Evolutionary conservation across 129 eudicot species (phyloP).

Genomic region (Logfia minima): DNA sequence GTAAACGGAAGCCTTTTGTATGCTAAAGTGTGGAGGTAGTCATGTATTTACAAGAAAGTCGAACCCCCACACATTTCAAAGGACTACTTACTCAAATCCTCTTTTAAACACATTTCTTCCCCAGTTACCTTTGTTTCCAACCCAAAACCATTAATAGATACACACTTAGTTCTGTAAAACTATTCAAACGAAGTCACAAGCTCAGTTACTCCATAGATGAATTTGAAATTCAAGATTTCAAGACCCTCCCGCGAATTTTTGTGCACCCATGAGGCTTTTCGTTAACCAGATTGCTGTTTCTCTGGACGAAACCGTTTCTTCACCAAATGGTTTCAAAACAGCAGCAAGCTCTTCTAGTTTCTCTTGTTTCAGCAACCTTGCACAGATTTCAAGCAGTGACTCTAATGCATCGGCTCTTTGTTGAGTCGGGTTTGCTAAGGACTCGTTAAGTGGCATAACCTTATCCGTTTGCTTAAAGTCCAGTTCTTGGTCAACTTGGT

Average conservation of each 20-base stretch:
- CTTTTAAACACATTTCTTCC: constrained; percentile 13
- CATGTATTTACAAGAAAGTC: constrained; percentile 40
- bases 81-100: constrained; percentile 30
- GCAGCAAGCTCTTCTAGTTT: constrained; percentile 87
- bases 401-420: constrained; percentile 87
- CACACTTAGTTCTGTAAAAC: constrained; percentile 23
- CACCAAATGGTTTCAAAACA: constrained; percentile 87
- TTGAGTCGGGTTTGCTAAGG: constrained; percentile 40
- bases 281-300: constrained; percentile 99
- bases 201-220: not conserved
- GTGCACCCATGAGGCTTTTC: constrained; percentile 73
- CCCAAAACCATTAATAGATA: constrained; percentile 27
- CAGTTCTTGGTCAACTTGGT: constrained; percentile 25
- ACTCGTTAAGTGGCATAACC: constrained; percentile 30
- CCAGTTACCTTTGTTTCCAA: constrained; percentile 27
- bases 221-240: constrained; percentile 14
- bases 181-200: constrained; percentile 15
- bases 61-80: constrained; percentile 29
- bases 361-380: constrained; percentile 74
- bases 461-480: constrained; percentile 31
- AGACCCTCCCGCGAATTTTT: constrained; percentile 49
- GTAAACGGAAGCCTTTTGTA: constrained; percentile 16
- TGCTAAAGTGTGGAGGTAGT: constrained; percentile 26
- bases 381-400: constrained; percentile 85
- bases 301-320: constrained; percentile 86